Evolutionary conservation across 257 asterid species (phyloP), one percentile per base, ranked within the genome.

Genomic region (Eustoma russellianum): DNA sequence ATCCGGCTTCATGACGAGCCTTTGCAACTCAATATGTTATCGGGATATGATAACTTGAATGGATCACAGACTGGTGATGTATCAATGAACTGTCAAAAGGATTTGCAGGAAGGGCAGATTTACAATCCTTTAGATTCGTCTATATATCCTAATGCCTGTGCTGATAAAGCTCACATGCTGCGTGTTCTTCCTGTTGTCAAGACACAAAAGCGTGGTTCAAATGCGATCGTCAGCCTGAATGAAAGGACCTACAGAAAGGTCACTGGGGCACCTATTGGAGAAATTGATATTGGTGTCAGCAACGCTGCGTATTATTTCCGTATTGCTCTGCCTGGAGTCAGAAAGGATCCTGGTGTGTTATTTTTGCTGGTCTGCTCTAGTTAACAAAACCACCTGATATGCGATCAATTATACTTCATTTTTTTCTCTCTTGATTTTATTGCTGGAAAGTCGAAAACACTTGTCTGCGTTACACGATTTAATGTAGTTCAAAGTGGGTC

Each of bases 321-420:
- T 66, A 61, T 85, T 47, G 82, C 97, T 77, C 68, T 86, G 63
- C 97, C 97, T 54, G 97, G 97, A 66, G 95, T 85, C 62, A 85
- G 74, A 78, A 81, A 79, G 60, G 95, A 85, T 65, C 90, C 87
- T 30, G 93, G 97, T 89, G 68, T 66, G 63, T 16, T 48, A 8
- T 38, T 38, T 38, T 38, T 11, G 43, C 12, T 38, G 30, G 43
- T 38, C 43, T 38, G 43, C 12, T 38, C 43, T 38, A 7, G 5
- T 4, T 11, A 5, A 4, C 5, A 8, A 53, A 38, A 38, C 12
- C 9, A 38, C 9, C 43, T 38, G 43, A 38, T 38, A 6, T 6
- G 5, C 12, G 43, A 38, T 38, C 12, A 5, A 8, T 38, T 52
- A 59, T 41, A 52, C 47, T 46, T 45, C 14, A 13, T 17, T 38